Percentiles rank a stretch among this genome's conserved stretches.
Conservation (phyloP, 495 filamentous ascomycete species). For the Lophiostoma macrostomum region DNA sequence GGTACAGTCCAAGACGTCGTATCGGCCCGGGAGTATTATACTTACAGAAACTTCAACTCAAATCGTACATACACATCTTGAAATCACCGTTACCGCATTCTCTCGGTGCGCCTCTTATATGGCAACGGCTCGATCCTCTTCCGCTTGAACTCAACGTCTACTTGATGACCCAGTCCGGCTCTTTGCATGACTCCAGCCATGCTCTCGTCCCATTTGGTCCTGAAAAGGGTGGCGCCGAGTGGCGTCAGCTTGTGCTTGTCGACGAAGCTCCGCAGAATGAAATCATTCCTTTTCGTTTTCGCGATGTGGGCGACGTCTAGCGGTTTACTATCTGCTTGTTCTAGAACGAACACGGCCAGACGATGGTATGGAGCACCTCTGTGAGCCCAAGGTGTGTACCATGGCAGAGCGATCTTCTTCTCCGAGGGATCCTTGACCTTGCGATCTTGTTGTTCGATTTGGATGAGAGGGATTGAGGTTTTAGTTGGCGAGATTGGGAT, state of each 20-base stretch:
- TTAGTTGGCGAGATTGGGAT: slow-evolving; percentile 56
- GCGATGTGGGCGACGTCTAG: slow-evolving; percentile 63
- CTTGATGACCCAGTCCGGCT: slow-evolving; percentile 67
- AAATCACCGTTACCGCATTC: slow-evolving; percentile 36
- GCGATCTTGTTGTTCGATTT: slow-evolving; percentile 55
- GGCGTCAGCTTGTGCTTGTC: slow-evolving; percentile 64
- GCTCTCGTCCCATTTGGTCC: slow-evolving; percentile 81
- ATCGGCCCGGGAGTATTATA: not conserved
- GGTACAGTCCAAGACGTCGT: not conserved
- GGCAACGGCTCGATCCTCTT: slow-evolving; percentile 58
- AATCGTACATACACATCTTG: not conserved
- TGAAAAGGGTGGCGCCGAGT: slow-evolving; percentile 83
- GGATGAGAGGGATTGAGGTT: slow-evolving; percentile 52
- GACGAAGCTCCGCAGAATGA: slow-evolving; percentile 68
- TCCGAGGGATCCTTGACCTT: slow-evolving; percentile 34
- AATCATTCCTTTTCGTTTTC: slow-evolving; percentile 57
- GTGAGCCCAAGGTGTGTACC: slow-evolving; percentile 81
- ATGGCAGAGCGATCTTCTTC: slow-evolving; percentile 58
- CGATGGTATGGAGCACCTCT: slow-evolving; percentile 92
- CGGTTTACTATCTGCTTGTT: slow-evolving; percentile 62
- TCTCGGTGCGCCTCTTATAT: slow-evolving; percentile 42
- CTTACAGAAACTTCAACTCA: not conserved
- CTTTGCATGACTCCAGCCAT: slow-evolving; percentile 82
- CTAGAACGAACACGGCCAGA: slow-evolving; percentile 73
- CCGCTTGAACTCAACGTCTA: slow-evolving; percentile 76